Base-by-base conservation (phyloP, 2,329 filamentous ascomycete genomes). In the Lasiodiplodia sp. region DNA sequence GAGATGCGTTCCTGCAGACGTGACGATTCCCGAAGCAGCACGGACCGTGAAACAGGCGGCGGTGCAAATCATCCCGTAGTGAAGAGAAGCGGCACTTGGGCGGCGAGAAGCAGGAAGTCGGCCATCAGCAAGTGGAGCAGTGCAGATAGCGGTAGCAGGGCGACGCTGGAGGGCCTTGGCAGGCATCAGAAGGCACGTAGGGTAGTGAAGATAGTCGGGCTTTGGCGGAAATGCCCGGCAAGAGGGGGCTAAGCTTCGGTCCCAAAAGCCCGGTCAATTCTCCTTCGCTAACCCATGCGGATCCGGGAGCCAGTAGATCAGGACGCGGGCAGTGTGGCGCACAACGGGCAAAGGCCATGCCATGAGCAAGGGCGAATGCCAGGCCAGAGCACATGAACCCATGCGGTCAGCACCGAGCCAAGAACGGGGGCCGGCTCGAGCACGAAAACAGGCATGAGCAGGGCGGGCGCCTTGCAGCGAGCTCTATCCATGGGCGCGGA, bases 231-330 rank as follows among this genome's bases (percentile, higher is more conserved):
- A 18, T 21, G 37, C 18, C 12, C 44, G 58, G 58, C 23, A 49
- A 14, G 58, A 37, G 10, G 58, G 11, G 40, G n/a, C 60, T 34
- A 64, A 64, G 60, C 60, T 52, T 64, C 31, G 40, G n/a, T 23
- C 47, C 60, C 60, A 34, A 6, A 64, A 5, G 60, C 44, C 60
- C 18, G 60, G 60, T 64, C 44, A 49, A 38, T 49, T n/a, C 37
- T 31, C 25, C n/a, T 18, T 52, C 60, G 47, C 60, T 63, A 63
- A 37, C 38, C 58, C 40, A 40, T 63, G 58, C 25, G 58, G 58
- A 37, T 63, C 44, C 58, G 58, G 58, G 58, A 51, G 58, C 60
- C 60, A 64, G 60, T 64, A 47, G 60, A 64, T 64, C 44, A 64
- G 34, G 31, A 14, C 44, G 47, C n/a, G 60, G 60, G 60, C 60